Conservation (phyloP, 179 eudicot genomes). For the Silene coronaria region DNA sequence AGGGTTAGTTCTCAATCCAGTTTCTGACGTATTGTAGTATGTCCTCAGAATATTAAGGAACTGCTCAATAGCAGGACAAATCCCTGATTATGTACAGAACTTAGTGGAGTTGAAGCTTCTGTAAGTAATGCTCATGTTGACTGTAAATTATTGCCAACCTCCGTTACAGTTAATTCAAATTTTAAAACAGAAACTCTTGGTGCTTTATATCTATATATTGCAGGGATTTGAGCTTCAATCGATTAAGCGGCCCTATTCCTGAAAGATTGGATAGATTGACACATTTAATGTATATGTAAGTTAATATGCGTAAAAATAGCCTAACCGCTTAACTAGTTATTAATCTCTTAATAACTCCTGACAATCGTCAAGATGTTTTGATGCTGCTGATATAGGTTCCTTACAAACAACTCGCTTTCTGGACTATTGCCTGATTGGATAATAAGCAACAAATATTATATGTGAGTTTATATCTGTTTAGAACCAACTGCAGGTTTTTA, state of each 20-base stretch:
- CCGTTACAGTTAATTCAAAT: not conserved
- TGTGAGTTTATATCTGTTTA: constrained; percentile 34
- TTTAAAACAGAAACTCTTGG: not conserved
- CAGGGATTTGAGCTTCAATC: constrained; percentile 82
- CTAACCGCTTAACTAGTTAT: not conserved
- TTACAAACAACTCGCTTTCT: constrained; percentile 56
- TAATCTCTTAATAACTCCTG: not conserved
- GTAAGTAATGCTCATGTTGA: constrained; percentile 40
- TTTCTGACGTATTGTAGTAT: constrained; percentile 1
- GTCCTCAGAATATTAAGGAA: constrained; percentile 61
- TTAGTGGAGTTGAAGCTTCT: constrained; percentile 34
- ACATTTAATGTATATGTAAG: constrained; percentile 23
- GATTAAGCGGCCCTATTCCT: constrained; percentile 60
- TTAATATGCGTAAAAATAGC: not conserved
- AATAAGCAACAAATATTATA: constrained; percentile 24
- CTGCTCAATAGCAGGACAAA: constrained; percentile 55
- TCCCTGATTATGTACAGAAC: constrained; percentile 48
- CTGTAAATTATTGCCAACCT: not conserved
- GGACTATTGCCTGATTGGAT: constrained; percentile 66
- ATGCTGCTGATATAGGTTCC: constrained; percentile 43
- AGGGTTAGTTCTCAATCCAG: not conserved
- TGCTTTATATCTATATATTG: constrained; percentile 14
- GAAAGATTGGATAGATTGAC: constrained; percentile 31
- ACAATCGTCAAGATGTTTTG: not conserved
- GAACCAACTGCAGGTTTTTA: not conserved